Percentiles rank a stretch among this genome's conserved stretches.
Evolutionary conservation across 352 stramenopile species (phyloP).

Genomic region (Globisporangium polare): DNA sequence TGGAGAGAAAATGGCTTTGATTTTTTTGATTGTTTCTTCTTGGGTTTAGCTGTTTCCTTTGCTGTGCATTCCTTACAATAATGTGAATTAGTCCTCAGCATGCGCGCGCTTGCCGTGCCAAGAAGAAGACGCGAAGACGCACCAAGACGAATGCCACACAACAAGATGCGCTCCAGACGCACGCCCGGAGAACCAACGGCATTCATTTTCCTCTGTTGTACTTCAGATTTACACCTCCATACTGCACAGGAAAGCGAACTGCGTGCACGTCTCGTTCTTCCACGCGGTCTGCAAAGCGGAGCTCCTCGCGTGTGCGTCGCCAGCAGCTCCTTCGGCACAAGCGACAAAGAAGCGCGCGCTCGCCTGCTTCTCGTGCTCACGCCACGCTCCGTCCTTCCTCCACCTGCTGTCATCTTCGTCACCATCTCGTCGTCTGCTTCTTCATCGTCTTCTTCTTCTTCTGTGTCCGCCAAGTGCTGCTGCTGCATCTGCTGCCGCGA

Average conservation of each 20-base stretch:
- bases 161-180: no score
- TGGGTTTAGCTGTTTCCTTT: background rate
- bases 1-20: background rate
- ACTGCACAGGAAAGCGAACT: conserved; percentile 1
- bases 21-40: conserved; percentile 4
- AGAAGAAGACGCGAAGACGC: background rate
- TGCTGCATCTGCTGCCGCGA: background rate
- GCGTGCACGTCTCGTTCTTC: background rate
- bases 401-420: background rate
- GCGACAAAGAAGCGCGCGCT: background rate
- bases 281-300: background rate
- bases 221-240: conserved; percentile 6
- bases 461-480: background rate
- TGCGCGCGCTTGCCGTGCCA: background rate
- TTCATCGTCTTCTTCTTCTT: background rate
- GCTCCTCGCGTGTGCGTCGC: background rate
- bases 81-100: background rate
- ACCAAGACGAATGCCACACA: background rate
- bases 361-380: background rate
- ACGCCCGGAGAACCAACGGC: background rate
- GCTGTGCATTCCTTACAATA: conserved; percentile 7
- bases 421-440: background rate
- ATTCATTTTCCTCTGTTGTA: conserved; percentile 3
- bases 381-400: background rate
- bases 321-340: background rate